phyloP scores from a whole-genome alignment of 129 eudicot genomes.

The Silybum marianum region DNA sequence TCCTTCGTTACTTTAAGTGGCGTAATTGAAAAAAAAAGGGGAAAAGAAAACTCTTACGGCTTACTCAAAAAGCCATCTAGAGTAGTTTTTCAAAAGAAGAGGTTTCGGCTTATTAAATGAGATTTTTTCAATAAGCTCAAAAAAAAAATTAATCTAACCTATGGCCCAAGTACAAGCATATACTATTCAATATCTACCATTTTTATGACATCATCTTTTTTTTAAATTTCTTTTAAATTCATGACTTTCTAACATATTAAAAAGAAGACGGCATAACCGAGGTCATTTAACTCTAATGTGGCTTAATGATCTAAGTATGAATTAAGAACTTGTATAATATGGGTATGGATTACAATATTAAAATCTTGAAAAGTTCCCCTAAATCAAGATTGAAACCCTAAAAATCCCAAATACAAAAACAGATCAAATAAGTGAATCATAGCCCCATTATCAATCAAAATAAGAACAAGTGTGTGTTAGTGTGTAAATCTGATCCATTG shows the following conservation, averaged over 20 bases:
- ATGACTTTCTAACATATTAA: neutral
- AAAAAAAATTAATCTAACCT: neutral
- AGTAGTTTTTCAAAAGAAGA: neutral
- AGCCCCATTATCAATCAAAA: slow-evolving; percentile 5
- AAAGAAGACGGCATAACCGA: neutral
- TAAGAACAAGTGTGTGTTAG: neutral
- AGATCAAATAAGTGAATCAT: slow-evolving; percentile 17
- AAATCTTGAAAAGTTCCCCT: neutral
- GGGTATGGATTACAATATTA: neutral
- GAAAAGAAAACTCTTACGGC: no score
- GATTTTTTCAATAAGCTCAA: neutral
- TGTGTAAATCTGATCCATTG: slow-evolving; percentile 11
- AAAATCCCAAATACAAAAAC: slow-evolving; percentile 6
- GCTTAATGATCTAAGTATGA: neutral
- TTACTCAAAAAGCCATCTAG: neutral
- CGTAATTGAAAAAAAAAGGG: no score
- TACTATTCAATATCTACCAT: neutral
- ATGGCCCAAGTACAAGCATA: neutral
- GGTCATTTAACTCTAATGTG: neutral
- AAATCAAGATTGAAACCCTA: slow-evolving; percentile 25
- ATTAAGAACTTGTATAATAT: neutral
- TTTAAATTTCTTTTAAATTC: neutral
- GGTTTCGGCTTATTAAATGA: no score
- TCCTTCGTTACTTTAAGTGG: neutral
- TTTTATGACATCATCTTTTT: neutral